Percentiles rank a stretch among this genome's conserved stretches.
Evolutionary conservation across 768 basidiomycete genomes (phyloP).

Genomic region (Lentinula detonsa): DNA sequence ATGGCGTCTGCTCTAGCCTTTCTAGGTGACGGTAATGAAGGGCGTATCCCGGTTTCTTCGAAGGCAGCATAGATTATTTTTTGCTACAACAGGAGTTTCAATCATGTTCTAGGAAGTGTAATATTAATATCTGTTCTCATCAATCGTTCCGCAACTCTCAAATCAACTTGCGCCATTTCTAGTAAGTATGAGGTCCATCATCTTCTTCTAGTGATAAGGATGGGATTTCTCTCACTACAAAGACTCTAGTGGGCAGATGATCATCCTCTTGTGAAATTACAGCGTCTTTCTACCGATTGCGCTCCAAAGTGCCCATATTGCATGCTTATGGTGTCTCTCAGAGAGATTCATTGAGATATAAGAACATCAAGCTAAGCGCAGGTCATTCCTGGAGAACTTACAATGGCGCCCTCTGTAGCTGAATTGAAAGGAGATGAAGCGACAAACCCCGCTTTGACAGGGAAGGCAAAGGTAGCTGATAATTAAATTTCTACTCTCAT

Average conservation of each 20-base stretch:
- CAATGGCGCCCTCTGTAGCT: constrained; percentile 7
- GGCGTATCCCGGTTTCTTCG: no score
- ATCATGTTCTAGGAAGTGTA: no score
- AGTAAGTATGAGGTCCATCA: no score
- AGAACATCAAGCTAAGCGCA: background rate
- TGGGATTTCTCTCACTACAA: background rate
- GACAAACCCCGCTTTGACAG: background rate
- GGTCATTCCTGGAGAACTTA: background rate
- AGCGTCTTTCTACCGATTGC: background rate
- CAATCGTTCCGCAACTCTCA: background rate
- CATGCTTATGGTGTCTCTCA: constrained; percentile 1
- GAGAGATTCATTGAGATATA: background rate
- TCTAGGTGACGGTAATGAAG: background rate
- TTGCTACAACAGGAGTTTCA: background rate
- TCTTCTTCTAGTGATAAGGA: background rate
- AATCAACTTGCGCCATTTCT: background rate
- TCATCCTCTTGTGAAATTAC: background rate
- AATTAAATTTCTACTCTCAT: background rate
- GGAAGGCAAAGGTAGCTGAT: background rate
- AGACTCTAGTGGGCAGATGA: background rate
- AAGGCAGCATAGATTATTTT: background rate
- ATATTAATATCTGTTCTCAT: background rate
- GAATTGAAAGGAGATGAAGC: background rate
- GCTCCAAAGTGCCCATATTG: background rate
- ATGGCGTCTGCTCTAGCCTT: background rate